phyloP scores from a whole-genome alignment of 208 protist species.

The Blastocrithidia nonstop region DNA sequence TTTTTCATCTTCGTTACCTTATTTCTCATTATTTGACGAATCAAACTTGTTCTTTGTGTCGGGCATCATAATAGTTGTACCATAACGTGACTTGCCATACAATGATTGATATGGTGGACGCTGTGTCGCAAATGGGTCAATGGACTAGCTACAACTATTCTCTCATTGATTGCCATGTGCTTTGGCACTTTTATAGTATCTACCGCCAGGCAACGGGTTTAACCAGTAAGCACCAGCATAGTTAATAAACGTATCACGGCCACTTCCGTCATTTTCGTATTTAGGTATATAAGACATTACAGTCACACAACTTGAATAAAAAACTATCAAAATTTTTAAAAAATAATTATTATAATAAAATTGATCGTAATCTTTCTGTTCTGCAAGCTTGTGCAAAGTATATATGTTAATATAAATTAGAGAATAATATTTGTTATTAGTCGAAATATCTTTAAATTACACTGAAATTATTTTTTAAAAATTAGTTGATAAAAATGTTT shows the following conservation, averaged over 20 bases:
- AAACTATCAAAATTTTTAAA: neutral
- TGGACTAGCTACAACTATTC: neutral
- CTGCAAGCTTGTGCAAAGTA: too few relatives aligned
- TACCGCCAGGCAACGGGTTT: slow-evolving; percentile 55
- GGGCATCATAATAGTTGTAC: slow-evolving; percentile 20
- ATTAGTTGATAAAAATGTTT: too few relatives aligned
- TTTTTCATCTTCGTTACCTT: slow-evolving; percentile 1
- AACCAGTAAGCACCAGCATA: slow-evolving; percentile 61
- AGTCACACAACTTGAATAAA: neutral
- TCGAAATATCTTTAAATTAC: too few relatives aligned
- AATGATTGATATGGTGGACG: slow-evolving; percentile 16
- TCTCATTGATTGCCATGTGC: slow-evolving; percentile 3
- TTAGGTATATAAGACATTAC: neutral
- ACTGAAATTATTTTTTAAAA: too few relatives aligned
- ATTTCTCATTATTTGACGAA: too few relatives aligned
- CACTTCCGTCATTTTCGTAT: slow-evolving; percentile 48
- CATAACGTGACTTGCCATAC: slow-evolving; percentile 63
- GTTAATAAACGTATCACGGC: slow-evolving; percentile 70
- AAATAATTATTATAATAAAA: neutral
- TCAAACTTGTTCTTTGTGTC: slow-evolving; percentile 3
- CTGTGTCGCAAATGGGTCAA: slow-evolving; percentile 6
- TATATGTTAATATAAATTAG: too few relatives aligned
- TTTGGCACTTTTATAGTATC: slow-evolving; percentile 23
- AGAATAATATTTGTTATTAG: too few relatives aligned
- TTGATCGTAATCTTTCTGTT: neutral